Evolutionary conservation across 2,329 filamentous ascomycete species (phyloP).

Genomic region (Cadophora gregata): DNA sequence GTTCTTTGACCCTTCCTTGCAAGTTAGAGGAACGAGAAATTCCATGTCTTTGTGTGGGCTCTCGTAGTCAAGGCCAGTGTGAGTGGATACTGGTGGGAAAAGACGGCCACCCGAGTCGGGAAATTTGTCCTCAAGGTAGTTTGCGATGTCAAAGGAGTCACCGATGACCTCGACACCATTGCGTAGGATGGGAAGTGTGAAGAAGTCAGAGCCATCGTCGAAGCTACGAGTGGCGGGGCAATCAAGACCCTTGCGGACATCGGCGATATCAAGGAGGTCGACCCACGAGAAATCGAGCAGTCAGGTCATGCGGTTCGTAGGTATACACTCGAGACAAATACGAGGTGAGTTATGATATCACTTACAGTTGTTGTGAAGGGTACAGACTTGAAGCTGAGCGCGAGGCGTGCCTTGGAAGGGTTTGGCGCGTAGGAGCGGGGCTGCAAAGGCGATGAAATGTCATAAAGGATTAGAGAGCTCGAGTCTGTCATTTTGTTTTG

Average conservation of each 20-base stretch:
- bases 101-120: slow-evolving; percentile 12
- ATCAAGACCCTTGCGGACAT: slow-evolving; percentile 53
- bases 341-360: not conserved
- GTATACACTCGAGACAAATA: not conserved
- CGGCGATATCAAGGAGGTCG: slow-evolving; percentile 56
- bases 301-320: not conserved
- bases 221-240: slow-evolving; percentile 59
- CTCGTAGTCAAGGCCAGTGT: slow-evolving; percentile 48
- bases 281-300: slow-evolving; percentile 48
- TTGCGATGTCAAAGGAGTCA: slow-evolving; percentile 70
- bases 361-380: slow-evolving; percentile 50
- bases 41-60: slow-evolving; percentile 40
- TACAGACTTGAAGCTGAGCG: slow-evolving; percentile 55
- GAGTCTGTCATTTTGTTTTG: not conserved
- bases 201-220: slow-evolving; percentile 61
- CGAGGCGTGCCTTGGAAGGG: slow-evolving; percentile 56
- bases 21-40: slow-evolving; percentile 47
- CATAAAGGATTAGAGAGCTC: slow-evolving; percentile 16
- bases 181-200: slow-evolving; percentile 63
- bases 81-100: slow-evolving; percentile 8
- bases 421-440: slow-evolving; percentile 47
- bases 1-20: slow-evolving; percentile 38
- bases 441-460: slow-evolving; percentile 24
- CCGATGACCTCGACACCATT: slow-evolving; percentile 55
- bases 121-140: slow-evolving; percentile 25